Conservation (phyloP, 495 filamentous ascomycete genomes). For the Penicillium subrubescens region DNA sequence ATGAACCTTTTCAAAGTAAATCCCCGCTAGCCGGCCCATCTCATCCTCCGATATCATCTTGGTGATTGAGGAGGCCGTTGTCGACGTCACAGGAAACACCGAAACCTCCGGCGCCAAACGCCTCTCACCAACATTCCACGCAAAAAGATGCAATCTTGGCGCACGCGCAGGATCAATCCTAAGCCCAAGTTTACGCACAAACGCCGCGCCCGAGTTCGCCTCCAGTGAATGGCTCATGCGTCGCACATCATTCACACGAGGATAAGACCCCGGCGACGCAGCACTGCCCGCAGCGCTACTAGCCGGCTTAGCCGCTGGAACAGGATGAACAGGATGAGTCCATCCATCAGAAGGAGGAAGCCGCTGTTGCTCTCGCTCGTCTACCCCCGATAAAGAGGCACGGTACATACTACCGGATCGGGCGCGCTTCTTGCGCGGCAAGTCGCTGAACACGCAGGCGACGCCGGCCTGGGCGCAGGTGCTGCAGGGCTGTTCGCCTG, state of each 20-base stretch:
- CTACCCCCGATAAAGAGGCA: slow-evolving; percentile 9
- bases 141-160: slow-evolving; percentile 57
- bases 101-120: slow-evolving; percentile 19
- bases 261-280: slow-evolving; percentile 14
- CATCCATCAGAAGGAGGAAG: slow-evolving; percentile 19
- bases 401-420: slow-evolving; percentile 19
- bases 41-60: slow-evolving; percentile 45
- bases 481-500: slow-evolving; percentile 52
- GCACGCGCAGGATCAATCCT: slow-evolving; percentile 52
- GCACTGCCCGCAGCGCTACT: slow-evolving; percentile 5
- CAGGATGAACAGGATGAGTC: background rate
- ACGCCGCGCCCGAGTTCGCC: slow-evolving; percentile 58
- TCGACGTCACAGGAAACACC: slow-evolving; percentile 6
- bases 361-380: slow-evolving; percentile 22
- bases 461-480: slow-evolving; percentile 52
- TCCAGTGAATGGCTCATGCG: slow-evolving; percentile 37
- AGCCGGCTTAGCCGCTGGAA: background rate
- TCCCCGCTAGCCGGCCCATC: slow-evolving; percentile 38
- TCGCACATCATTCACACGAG: background rate
- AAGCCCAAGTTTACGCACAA: slow-evolving; percentile 54
- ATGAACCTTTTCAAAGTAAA: slow-evolving; percentile 55
- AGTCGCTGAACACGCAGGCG: slow-evolving; percentile 47
- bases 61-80: slow-evolving; percentile 29
- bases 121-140: slow-evolving; percentile 56
- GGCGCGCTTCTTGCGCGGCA: slow-evolving; percentile 38